Conservation (phyloP, 345 rosid species). For the Dimocarpus longan region DNA sequence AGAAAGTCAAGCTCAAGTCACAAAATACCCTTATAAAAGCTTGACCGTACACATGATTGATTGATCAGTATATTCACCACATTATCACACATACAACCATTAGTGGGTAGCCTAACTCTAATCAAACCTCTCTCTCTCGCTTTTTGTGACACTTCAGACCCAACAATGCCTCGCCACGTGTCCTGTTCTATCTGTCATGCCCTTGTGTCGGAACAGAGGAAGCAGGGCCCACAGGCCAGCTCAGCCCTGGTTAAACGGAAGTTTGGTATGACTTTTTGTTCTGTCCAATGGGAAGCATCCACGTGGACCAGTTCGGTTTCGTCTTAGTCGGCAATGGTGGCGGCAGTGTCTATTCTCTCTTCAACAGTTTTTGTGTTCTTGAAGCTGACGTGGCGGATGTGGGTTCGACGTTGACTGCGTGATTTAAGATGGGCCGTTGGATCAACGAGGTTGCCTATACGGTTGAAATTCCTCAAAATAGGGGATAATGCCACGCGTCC, state of each 20-base stretch:
- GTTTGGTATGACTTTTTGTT: constrained; percentile 21
- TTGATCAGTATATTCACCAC: background rate
- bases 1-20: background rate
- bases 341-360: constrained; percentile 33
- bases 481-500: constrained; percentile 28
- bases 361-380: background rate
- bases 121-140: background rate
- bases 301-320: constrained; percentile 18
- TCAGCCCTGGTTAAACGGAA: background rate
- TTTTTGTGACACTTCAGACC: background rate
- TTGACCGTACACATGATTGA: background rate
- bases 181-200: constrained; percentile 14
- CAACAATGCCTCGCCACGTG: constrained; percentile 26
- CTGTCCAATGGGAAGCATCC: constrained; percentile 16
- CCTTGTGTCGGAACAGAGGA: constrained; percentile 37
- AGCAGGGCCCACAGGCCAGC: constrained; percentile 45
- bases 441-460: constrained; percentile 34
- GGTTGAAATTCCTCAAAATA: constrained; percentile 35
- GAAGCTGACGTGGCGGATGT: constrained; percentile 28
- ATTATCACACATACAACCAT: background rate
- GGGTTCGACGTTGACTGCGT: constrained; percentile 1
- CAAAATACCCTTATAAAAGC: background rate
- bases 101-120: constrained; percentile 35
- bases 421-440: constrained; percentile 31
- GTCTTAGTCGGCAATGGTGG: constrained; percentile 30